These are phyloP conservation scores for Phytophthora capsici DNA, from an alignment of 352 stramenopile genomes.

Conservation along the genomic window DNA sequence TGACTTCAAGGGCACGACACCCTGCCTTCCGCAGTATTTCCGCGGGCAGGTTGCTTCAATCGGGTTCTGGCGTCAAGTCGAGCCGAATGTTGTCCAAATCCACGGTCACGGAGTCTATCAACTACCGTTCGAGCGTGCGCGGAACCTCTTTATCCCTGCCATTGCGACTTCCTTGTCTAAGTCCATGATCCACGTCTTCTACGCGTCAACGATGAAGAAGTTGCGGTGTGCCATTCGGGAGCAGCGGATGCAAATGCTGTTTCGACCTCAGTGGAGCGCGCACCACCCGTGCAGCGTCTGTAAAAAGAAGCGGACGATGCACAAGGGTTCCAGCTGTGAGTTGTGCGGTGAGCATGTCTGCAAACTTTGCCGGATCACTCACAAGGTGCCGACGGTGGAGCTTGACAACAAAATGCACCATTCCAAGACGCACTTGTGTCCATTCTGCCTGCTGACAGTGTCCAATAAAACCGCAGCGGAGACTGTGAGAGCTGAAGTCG, in stretches of 20 bases:
- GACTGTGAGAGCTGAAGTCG: constrained; percentile 28
- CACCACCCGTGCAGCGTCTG: constrained; percentile 28
- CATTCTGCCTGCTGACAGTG: constrained; percentile 26
- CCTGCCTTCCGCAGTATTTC: constrained; percentile 21
- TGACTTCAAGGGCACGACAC: constrained; percentile 20
- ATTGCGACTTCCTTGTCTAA: constrained; percentile 32
- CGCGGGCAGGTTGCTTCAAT: constrained; percentile 32
- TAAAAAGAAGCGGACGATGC: constrained; percentile 36
- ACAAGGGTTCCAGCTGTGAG: constrained; percentile 32
- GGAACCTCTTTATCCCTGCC: constrained; percentile 27
- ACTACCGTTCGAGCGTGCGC: constrained; percentile 27
- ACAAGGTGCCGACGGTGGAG: constrained; percentile 32
- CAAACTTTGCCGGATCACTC: constrained; percentile 30
- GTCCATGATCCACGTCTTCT: constrained; percentile 36
- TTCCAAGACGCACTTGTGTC: constrained; percentile 27
- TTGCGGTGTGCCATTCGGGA: constrained; percentile 24
- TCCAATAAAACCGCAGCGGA: constrained; percentile 23
- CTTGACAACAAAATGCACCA: constrained; percentile 36
- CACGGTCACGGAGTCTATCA: constrained; percentile 28
- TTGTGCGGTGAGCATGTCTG: constrained; percentile 32
- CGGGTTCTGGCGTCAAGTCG: constrained; percentile 31
- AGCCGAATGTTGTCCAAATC: constrained; percentile 31
- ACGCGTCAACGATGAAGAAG: constrained; percentile 34
- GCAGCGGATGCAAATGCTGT: constrained; percentile 29
- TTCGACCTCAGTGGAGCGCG: constrained; percentile 21